Base-by-base conservation (phyloP, 352 stramenopile species). In the Pythium chondricola region DNA sequence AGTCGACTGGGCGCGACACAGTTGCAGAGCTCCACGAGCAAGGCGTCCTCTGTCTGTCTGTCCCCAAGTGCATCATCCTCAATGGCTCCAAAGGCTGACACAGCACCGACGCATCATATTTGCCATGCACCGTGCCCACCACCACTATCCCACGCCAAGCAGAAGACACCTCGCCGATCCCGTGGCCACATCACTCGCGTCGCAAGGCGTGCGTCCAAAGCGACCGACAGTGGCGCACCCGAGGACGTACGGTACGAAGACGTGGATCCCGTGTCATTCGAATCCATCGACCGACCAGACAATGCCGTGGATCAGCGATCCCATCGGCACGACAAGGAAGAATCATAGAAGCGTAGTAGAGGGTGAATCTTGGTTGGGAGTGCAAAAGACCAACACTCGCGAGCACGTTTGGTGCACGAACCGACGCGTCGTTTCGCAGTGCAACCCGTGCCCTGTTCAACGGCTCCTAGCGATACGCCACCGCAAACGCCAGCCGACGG, bases 391-490 rank as follows among this genome's bases (percentile, higher is more conserved):
- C 33, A 40, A 16, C 33, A 40, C n/a, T 40, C 33, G 33, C 10
- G 20, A 6, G 16, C 5, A 18, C 7, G 20, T n/a, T n/a, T n/a
- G n/a, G n/a, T n/a, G 24, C 26, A 16, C 29, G 20, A 52, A 52
- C 24, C 44, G 44, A 22, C 44, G 43, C 44, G 44, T 27, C 32
- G 32, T 20, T 52, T 42, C 21, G 31, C 35, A 24, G 9, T 52
- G 44, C 44, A 52, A 52, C 44, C 44, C 44, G 16, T 43, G 29
- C 24, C 44, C 44, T 11, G 27, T 43, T 22, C 44, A 52, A 52
- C 44, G 44, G 44, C 44, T 52, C 32, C 16, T 46, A 4, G 40
- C 18, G 26, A 43, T 43, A 22, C 38, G 21, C 22, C 26, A 38
- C 17, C 35, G 17, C n/a, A n/a, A n/a, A n/a, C n/a, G n/a, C n/a